These are phyloP conservation scores for Aspergillus indologenus DNA, from an alignment of 495 filamentous ascomycete species.

Conservation along the genomic window DNA sequence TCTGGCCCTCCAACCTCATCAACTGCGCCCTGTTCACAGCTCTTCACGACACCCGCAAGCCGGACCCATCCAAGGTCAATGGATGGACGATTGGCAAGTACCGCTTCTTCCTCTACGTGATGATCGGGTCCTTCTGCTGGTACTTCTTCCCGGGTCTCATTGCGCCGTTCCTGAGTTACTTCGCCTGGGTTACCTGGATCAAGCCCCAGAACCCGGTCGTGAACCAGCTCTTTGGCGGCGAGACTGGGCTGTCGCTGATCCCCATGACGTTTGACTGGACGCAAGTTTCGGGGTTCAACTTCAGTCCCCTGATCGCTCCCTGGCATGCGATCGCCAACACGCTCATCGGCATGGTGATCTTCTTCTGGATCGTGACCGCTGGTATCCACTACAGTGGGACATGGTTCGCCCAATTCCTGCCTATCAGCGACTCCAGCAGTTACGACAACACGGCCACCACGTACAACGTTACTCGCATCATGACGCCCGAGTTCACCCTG, in stretches of 20 bases:
- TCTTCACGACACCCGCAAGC: constrained; percentile 61
- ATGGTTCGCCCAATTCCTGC: constrained; percentile 52
- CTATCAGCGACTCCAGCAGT: constrained; percentile 52
- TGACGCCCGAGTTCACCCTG: constrained; percentile 53
- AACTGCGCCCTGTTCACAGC: constrained; percentile 64
- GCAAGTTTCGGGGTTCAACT: constrained; percentile 61
- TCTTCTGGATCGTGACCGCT: constrained; percentile 50
- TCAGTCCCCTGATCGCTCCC: constrained; percentile 65
- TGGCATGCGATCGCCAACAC: constrained; percentile 64
- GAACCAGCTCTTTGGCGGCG: constrained; percentile 61
- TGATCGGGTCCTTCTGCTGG: constrained; percentile 56
- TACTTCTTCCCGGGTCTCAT: constrained; percentile 58
- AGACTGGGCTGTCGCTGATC: constrained; percentile 56
- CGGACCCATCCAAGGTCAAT: constrained; percentile 54
- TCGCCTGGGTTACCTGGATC: constrained; percentile 50
- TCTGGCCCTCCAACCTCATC: constrained; percentile 68
- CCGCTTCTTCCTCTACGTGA: constrained; percentile 60
- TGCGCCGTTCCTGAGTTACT: constrained; percentile 46
- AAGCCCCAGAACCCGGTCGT: constrained; percentile 47
- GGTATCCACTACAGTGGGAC: constrained; percentile 51
- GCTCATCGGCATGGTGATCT: constrained; percentile 52
- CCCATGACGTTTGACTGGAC: constrained; percentile 71
- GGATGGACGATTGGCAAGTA: constrained; percentile 67
- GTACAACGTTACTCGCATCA: constrained; percentile 54
- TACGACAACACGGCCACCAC: constrained; percentile 55